Evolutionary conservation across 345 rosid species (phyloP).

Genomic region (Eucalyptus marginata): DNA sequence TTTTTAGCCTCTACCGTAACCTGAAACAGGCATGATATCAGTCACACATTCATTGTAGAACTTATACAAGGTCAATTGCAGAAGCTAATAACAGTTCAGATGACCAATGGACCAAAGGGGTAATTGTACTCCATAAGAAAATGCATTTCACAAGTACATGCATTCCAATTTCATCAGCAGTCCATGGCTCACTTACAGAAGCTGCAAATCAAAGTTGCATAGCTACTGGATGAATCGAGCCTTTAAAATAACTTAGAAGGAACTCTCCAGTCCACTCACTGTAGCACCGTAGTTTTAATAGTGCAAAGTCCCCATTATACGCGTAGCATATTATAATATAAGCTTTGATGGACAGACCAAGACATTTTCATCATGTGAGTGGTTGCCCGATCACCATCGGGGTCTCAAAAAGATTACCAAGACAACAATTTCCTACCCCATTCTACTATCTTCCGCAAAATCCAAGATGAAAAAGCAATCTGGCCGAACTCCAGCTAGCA

Average conservation of each 20-base stretch:
- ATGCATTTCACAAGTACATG: neutral
- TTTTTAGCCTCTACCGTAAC: neutral
- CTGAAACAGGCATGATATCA: neutral
- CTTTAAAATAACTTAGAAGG: neutral
- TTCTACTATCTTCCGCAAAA: neutral
- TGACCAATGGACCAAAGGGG: neutral
- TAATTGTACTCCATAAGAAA: neutral
- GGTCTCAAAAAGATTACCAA: neutral
- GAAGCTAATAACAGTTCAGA: neutral
- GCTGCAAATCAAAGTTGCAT: neutral
- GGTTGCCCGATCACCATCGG: neutral
- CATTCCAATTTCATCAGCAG: neutral
- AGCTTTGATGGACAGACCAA: neutral
- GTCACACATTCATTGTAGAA: neutral
- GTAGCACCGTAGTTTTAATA: neutral
- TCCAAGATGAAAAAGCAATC: neutral
- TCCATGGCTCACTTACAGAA: neutral
- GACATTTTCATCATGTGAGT: neutral
- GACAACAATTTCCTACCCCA: neutral
- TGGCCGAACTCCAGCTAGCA: neutral
- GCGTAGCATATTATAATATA: neutral
- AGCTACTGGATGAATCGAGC: neutral
- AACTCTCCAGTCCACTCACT: neutral
- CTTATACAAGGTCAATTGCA: neutral
- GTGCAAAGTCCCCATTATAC: neutral